Evolutionary conservation across 164 flowering plant genomes (phyloP), one percentile per base, ranked within the genome.

Genomic region (Stephania cephalantha): DNA sequence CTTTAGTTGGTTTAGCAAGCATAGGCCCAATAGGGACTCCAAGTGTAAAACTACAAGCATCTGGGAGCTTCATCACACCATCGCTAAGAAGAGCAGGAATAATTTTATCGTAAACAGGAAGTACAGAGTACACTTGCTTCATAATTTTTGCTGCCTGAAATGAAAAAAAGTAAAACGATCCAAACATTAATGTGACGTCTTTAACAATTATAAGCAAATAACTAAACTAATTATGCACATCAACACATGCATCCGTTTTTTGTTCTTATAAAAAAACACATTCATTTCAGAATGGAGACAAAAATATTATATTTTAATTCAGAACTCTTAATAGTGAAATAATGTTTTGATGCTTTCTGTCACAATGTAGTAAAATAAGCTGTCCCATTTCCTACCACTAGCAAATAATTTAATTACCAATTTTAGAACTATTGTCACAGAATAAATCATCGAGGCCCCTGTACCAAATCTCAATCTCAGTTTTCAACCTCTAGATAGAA

Each of bases 1-100:
- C 97, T 67, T 91, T 96, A 8, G 99, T 94, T 65, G 97, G 95
- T 77, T 96, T 96, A 71, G 99, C 98, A 48, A 96, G 84, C 99
- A 96, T 96, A 69, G 99, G 97, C 67, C 99, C 98, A 81, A 96
- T 77, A 5, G 99, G 99, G 69, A 94, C 87, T 79, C 99, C 99
- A 17, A 82, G 84, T n/a, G 93, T 85, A 77, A 96, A 96, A 72
- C 64, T 82, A 79, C 97, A 94, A 17, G 88, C 79, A 68, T 87
- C 86, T 22, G 88, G 80, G 78, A 96, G 94, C 82, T 91, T 83
- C 91, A 89, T 88, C 18, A 96, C 88, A 76, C 99, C 97, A 79
- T 69, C 88, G 70, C 78, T 80, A 46, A 96, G 90, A 85, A 96
- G 90, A 69, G 98, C 89, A 68, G 89, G 84, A 68, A 96, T 78